A percentile compares a stretch with the other conserved stretches of the same genome.
These are phyloP conservation scores for Linum usitatissimum DNA, from an alignment of 345 rosid species.

Conservation along the genomic window DNA sequence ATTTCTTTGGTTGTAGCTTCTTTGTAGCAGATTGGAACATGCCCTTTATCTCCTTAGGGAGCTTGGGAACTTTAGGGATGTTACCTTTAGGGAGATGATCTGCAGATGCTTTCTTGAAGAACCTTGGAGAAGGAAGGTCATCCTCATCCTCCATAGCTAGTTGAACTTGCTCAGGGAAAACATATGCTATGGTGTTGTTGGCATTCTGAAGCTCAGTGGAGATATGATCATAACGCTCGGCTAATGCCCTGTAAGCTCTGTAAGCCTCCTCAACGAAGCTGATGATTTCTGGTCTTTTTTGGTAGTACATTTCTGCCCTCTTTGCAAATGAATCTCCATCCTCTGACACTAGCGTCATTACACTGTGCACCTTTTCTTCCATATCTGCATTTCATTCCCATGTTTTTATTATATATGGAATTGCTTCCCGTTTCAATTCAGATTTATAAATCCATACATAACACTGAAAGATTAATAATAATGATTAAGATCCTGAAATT, in stretches of 20 bases:
- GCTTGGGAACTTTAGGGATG: conserved; percentile 55
- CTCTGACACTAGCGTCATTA: conserved; percentile 26
- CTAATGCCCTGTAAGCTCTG: conserved; percentile 31
- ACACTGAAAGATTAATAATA: too few species aligned
- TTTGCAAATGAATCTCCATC: conserved; percentile 41
- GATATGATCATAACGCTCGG: conserved; percentile 78
- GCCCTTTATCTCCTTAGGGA: conserved; percentile 58
- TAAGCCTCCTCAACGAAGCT: conserved; percentile 31
- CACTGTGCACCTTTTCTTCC: conserved; percentile 32
- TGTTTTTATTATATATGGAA: not conserved
- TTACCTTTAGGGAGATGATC: conserved; percentile 12
- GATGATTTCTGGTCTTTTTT: conserved; percentile 36
- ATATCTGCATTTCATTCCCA: conserved; percentile 19
- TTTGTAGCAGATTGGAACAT: conserved; percentile 31
- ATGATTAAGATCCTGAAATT: too few species aligned
- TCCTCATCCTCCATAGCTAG: conserved; percentile 69
- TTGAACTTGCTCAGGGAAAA: conserved; percentile 75
- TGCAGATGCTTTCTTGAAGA: conserved; percentile 17
- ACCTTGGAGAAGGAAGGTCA: conserved; percentile 20
- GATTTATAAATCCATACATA: too few species aligned
- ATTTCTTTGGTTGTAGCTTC: conserved; percentile 45
- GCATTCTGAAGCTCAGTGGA: conserved; percentile 94
- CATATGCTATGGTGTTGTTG: conserved; percentile 76
- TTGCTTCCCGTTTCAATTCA: not conserved
- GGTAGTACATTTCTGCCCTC: conserved; percentile 43